These are phyloP conservation scores for Zygoascus hellenicus DNA, from an alignment of 1,139 yeast genomes.

Conservation along the genomic window DNA sequence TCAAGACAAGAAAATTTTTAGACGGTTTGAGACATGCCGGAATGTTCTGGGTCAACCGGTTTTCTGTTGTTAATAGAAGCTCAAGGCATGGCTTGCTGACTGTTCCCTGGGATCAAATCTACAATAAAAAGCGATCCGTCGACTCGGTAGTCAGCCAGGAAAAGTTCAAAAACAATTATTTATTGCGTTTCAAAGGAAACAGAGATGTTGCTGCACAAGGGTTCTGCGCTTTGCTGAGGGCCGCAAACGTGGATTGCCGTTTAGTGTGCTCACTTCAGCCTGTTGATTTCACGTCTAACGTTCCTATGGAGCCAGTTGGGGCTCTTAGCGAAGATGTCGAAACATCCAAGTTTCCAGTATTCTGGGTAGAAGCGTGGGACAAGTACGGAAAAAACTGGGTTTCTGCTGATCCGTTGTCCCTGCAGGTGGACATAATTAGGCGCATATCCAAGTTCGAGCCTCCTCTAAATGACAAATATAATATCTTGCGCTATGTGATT, in stretches of 20 bases:
- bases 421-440: constrained; percentile 63
- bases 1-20: constrained; percentile 60
- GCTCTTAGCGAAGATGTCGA: not conserved
- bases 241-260: constrained; percentile 67
- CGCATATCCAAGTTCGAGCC: constrained; percentile 69
- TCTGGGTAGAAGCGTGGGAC: constrained; percentile 96
- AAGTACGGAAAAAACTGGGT: constrained; percentile 65
- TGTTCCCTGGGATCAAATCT: constrained; percentile 59
- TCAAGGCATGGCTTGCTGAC: constrained; percentile 39
- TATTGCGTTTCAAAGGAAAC: constrained; percentile 45
- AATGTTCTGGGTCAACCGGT: constrained; percentile 56
- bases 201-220: constrained; percentile 84
- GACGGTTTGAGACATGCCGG: constrained; percentile 68
- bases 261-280: constrained; percentile 82
- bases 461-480: constrained; percentile 52
- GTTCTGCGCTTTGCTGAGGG: constrained; percentile 67
- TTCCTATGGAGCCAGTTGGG: constrained; percentile 19
- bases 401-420: constrained; percentile 72
- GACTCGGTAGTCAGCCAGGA: constrained; percentile 21
- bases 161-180: constrained; percentile 20
- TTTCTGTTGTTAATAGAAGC: constrained; percentile 40
- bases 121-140: constrained; percentile 23
- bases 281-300: constrained; percentile 64
- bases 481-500: constrained; percentile 64
- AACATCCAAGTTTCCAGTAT: constrained; percentile 51